Conservation (phyloP, 2,329 filamentous ascomycete genomes). For the Drechslerella stenobrocha region DNA sequence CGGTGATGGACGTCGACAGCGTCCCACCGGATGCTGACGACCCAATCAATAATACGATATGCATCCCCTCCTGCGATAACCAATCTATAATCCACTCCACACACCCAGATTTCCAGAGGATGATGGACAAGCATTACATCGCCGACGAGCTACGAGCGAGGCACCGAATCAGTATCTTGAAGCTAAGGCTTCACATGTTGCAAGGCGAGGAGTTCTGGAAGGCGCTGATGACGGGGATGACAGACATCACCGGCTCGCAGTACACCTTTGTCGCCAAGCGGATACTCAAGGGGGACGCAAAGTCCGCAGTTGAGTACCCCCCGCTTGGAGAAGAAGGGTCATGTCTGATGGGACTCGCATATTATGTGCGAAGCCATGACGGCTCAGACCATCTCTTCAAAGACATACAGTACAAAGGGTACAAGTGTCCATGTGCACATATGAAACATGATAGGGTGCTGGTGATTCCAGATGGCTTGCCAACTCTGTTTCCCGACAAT, state of each 20-base stretch:
- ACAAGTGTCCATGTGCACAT: constrained; percentile 67
- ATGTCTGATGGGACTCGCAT: constrained; percentile 67
- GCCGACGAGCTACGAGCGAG: constrained; percentile 36
- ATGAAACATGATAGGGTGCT: constrained; percentile 75
- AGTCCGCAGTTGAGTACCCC: constrained; percentile 65
- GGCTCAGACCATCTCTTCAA: constrained; percentile 61
- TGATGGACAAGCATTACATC: constrained; percentile 46
- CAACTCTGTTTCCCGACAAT: constrained; percentile 64
- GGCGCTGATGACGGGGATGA: constrained; percentile 66
- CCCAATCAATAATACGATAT: constrained; percentile 26
- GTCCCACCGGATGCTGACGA: constrained; percentile 28
- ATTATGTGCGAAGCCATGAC: constrained; percentile 67
- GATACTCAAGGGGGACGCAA: constrained; percentile 64
- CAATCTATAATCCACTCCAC: constrained; percentile 47
- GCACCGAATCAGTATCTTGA: constrained; percentile 32
- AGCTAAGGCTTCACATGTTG: constrained; percentile 20
- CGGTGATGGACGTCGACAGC: constrained; percentile 41
- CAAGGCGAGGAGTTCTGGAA: constrained; percentile 63
- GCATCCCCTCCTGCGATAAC: constrained; percentile 44
- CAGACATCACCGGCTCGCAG: constrained; percentile 66
- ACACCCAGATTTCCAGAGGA: constrained; percentile 39
- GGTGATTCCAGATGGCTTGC: constrained; percentile 66
- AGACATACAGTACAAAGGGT: constrained; percentile 68
- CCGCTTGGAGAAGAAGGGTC: constrained; percentile 65
- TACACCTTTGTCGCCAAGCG: constrained; percentile 70